Evolutionary conservation across 2,329 filamentous ascomycete genomes (phyloP).

Genomic region (Aureobasidium pullulans): DNA sequence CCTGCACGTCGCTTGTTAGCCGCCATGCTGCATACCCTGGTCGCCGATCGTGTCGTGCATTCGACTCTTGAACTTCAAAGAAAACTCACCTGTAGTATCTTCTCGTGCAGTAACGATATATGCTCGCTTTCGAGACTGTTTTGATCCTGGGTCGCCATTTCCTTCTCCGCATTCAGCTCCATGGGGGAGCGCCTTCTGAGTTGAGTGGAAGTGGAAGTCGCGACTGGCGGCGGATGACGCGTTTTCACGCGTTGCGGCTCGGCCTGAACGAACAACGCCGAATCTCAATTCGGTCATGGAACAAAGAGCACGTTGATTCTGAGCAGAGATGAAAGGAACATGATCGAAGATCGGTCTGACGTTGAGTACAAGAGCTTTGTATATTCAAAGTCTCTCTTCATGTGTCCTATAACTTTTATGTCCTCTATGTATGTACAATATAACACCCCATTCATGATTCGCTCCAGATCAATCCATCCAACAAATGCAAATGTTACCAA

Average conservation of each 20-base stretch:
- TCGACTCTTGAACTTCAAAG: not conserved
- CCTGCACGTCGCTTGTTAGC: constrained; percentile 3
- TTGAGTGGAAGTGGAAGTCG: not conserved
- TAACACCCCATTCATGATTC: too few relatives aligned
- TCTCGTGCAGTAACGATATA: constrained; percentile 11
- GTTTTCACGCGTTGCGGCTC: not conserved
- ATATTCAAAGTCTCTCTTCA: not conserved
- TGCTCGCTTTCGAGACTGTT: constrained; percentile 17
- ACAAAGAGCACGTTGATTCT: too few relatives aligned
- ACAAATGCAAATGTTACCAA: not conserved
- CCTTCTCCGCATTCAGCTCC: not conserved
- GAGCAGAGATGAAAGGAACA: not conserved
- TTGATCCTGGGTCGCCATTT: constrained; percentile 8
- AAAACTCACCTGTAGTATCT: constrained; percentile 12
- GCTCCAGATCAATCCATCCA: not conserved
- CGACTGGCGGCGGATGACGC: not conserved
- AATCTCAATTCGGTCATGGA: too few relatives aligned
- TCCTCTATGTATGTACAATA: not conserved
- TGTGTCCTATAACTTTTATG: not conserved
- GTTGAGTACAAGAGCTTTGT: too few relatives aligned
- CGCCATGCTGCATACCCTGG: constrained; percentile 3
- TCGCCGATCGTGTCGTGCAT: not conserved
- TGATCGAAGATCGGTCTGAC: not conserved
- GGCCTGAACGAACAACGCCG: not conserved
- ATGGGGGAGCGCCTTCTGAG: not conserved